These are phyloP conservation scores for Hygrophorus russula DNA, from an alignment of 768 basidiomycete species.

Conservation along the genomic window DNA sequence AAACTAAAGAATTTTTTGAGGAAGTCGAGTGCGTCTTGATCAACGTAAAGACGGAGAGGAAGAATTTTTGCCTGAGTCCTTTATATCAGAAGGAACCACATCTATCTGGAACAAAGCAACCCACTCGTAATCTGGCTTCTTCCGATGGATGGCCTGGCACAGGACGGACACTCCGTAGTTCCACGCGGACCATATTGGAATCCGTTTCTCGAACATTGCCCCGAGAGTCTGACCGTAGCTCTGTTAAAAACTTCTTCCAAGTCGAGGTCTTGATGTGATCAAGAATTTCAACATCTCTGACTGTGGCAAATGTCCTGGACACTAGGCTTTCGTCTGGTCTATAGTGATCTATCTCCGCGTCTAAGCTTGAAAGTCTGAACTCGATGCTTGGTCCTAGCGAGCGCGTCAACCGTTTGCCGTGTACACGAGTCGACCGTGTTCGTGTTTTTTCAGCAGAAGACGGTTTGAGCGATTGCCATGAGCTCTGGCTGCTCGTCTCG, in stretches of 20 bases:
- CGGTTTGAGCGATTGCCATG: constrained; percentile 81
- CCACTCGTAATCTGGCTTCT: constrained; percentile 69
- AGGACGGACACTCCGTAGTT: constrained; percentile 66
- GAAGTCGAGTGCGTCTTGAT: constrained; percentile 98
- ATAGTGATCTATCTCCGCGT: constrained; percentile 60
- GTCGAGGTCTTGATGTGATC: constrained; percentile 98
- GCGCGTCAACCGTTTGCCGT: constrained; percentile 54
- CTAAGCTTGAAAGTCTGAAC: constrained; percentile 55
- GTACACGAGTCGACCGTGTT: constrained; percentile 28
- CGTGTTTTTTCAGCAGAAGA: constrained; percentile 31
- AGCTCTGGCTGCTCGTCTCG: constrained; percentile 70
- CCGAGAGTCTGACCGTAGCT: constrained; percentile 69
- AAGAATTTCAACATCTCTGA: constrained; percentile 76
- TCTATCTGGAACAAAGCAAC: constrained; percentile 15
- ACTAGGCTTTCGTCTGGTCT: constrained; percentile 41
- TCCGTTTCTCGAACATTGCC: constrained; percentile 87
- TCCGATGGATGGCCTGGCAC: constrained; percentile 54
- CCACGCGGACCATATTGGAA: constrained; percentile 88
- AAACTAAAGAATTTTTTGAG: constrained; percentile 95
- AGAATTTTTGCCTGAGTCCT: constrained; percentile 68
- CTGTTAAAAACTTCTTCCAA: constrained; percentile 94
- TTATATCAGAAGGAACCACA: not conserved
- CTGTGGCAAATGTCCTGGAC: constrained; percentile 54
- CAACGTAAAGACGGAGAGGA: constrained; percentile 86
- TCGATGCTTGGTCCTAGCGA: constrained; percentile 79